Base-by-base conservation (phyloP, 2,329 filamentous ascomycete species). In the Zymoseptoria passerinii region DNA sequence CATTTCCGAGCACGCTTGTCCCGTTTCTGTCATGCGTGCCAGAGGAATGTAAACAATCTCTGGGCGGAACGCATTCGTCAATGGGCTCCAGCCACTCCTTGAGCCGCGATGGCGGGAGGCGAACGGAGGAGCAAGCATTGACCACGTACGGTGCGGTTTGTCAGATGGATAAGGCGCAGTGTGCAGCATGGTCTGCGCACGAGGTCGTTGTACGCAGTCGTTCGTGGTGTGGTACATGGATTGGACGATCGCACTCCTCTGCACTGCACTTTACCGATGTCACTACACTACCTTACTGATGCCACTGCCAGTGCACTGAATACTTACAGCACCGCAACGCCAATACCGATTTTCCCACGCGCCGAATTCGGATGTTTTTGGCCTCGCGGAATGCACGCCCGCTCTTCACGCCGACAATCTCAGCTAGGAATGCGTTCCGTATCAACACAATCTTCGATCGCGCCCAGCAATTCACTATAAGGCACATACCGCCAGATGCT, bases 381-480 rank as follows among this genome's bases (percentile, higher is more conserved):
- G 35, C 20, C 23, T 29, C 19, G 50, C n/a, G 50, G 50, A 52
- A 52, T 52, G 50, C 9, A 27, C 35, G 35, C 35, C 35, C 16
- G 50, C 23, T 52, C 23, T 28, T 28, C 50, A 52, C 23, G 50
- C 19, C 53, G 58, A 58, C 57, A 62, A 62, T 62, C 53, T 62
- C 58, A 40, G 35, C 27, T 28, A 58, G 60, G 60, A 62, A 62
- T 62, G 60, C 51, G 56, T 53, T 23, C 29, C 53, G 49, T 28
- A 60, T 62, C 60, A 62, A 62, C 60, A 62, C 56, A 52, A 53
- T 51, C 20, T 44, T 44, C 35, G 35, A 44, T n/a, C 35, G 60
- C 60, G 60, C 60, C 56, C 60, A 58, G 58, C 56, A 55, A 55
- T 58, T 54, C 52, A 58, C 58, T 62, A 62, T 62, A 62, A 62